These are phyloP conservation scores for Botrytis squamosa DNA, from an alignment of 2,329 filamentous ascomycete species.

Conservation along the genomic window DNA sequence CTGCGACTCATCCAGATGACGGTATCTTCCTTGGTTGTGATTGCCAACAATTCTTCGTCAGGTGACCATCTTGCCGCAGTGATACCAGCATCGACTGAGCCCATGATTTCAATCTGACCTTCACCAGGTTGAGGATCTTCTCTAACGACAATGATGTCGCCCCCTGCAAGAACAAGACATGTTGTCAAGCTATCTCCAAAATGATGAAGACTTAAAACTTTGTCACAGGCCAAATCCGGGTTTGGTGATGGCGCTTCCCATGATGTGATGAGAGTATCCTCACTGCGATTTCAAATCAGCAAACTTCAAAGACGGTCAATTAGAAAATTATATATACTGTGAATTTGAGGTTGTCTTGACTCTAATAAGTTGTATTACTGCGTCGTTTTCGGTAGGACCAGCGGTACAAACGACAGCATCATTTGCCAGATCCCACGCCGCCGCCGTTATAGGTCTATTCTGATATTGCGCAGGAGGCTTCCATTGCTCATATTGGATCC, in stretches of 20 bases:
- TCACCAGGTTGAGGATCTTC: constrained; percentile 66
- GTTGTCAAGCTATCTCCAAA: constrained; percentile 76
- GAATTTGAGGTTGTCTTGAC: constrained; percentile 47
- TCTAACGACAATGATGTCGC: constrained; percentile 83
- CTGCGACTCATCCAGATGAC: constrained; percentile 89
- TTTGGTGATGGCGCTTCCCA: constrained; percentile 86
- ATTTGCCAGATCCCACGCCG: constrained; percentile 79
- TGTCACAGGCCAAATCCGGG: constrained; percentile 72
- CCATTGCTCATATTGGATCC: constrained; percentile 68
- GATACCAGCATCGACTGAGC: constrained; percentile 90
- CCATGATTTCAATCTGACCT: constrained; percentile 90
- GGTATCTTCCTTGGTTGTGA: constrained; percentile 76
- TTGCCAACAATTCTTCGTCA: constrained; percentile 84
- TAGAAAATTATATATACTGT: constrained; percentile 28
- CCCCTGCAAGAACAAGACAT: constrained; percentile 82
- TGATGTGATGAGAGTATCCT: constrained; percentile 59
- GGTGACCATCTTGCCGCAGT: constrained; percentile 89
- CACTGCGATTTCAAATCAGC: constrained; percentile 39
- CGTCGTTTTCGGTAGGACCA: constrained; percentile 70
- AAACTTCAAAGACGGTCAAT: constrained; percentile 22
- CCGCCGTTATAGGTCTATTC: constrained; percentile 63
- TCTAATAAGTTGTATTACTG: constrained; percentile 70
- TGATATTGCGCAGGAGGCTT: constrained; percentile 52
- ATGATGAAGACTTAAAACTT: constrained; percentile 76
- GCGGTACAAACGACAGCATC: constrained; percentile 80